These are phyloP conservation scores for Fusarium mundagurra DNA, from an alignment of 2,329 filamentous ascomycete genomes.

Conservation along the genomic window DNA sequence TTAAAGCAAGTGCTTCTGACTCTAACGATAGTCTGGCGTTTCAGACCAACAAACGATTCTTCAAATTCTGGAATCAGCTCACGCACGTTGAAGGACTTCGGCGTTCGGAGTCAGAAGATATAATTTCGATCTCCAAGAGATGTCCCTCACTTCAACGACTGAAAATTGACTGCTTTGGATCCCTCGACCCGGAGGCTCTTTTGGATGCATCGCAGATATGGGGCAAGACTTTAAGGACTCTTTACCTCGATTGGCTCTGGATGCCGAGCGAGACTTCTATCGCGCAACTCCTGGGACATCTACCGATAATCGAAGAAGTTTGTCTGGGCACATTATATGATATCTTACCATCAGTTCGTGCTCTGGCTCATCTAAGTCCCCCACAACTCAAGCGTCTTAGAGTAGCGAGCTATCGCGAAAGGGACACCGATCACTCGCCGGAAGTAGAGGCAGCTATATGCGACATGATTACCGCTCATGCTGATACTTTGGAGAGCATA, in stretches of 20 bases:
- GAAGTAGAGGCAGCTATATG: background rate
- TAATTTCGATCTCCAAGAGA: background rate
- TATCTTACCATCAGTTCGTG: background rate
- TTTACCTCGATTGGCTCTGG: background rate
- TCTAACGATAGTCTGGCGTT: background rate
- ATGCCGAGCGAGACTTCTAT: background rate
- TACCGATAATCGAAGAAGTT: background rate
- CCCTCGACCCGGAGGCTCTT: background rate
- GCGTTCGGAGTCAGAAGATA: background rate
- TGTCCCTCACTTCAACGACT: background rate
- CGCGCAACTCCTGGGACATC: background rate
- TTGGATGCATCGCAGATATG: background rate
- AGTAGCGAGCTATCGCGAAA: background rate
- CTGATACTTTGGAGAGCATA: background rate
- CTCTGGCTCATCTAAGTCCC: background rate
- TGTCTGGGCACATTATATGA: background rate
- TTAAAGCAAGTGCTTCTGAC: background rate
- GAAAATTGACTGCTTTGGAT: background rate
- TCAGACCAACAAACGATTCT: background rate
- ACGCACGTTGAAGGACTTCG: background rate
- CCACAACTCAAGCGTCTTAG: background rate
- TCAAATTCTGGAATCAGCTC: background rate
- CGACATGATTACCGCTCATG: background rate
- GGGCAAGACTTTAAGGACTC: background rate
- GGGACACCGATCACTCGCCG: background rate